Conservation (phyloP, 2,329 filamentous ascomycete genomes). For the Ascochyta fabae region DNA sequence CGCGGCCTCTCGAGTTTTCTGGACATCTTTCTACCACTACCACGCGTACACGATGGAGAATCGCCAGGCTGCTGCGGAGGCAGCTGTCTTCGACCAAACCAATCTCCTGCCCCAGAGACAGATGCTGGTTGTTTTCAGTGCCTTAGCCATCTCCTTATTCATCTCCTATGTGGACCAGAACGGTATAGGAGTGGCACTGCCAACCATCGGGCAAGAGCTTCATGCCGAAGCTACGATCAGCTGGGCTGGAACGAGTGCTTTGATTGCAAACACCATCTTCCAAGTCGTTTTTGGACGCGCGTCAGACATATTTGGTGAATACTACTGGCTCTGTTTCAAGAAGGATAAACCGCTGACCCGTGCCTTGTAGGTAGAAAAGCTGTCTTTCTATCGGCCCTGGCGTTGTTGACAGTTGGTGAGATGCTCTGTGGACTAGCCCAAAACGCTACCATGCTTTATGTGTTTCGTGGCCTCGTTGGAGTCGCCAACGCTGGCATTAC, state of each 20-base stretch:
- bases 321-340: no score
- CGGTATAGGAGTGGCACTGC: slow-evolving; percentile 55
- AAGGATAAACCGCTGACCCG: background rate
- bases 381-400: slow-evolving; percentile 61
- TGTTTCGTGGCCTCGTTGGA: slow-evolving; percentile 64
- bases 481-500: slow-evolving; percentile 68
- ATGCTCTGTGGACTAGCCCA: slow-evolving; percentile 65
- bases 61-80: slow-evolving; percentile 20
- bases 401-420: slow-evolving; percentile 62
- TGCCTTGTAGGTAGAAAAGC: slow-evolving; percentile 12
- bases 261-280: slow-evolving; percentile 67
- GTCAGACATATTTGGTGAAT: slow-evolving; percentile 63
- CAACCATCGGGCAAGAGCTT: slow-evolving; percentile 47
- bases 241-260: slow-evolving; percentile 61
- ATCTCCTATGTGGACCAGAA: slow-evolving; percentile 66
- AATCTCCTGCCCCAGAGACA: slow-evolving; percentile 62
- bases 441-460: slow-evolving; percentile 65
- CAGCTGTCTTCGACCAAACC: slow-evolving; percentile 52
- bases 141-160: slow-evolving; percentile 60
- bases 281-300: slow-evolving; percentile 69
- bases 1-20: background rate
- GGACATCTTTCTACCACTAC: background rate
- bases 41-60: slow-evolving; percentile 9
- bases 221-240: slow-evolving; percentile 58
- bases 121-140: slow-evolving; percentile 59